Percentiles rank a stretch among this genome's conserved stretches.
phyloP scores from a whole-genome alignment of 768 basidiomycete species.

The Hirschioporus abietinus region DNA sequence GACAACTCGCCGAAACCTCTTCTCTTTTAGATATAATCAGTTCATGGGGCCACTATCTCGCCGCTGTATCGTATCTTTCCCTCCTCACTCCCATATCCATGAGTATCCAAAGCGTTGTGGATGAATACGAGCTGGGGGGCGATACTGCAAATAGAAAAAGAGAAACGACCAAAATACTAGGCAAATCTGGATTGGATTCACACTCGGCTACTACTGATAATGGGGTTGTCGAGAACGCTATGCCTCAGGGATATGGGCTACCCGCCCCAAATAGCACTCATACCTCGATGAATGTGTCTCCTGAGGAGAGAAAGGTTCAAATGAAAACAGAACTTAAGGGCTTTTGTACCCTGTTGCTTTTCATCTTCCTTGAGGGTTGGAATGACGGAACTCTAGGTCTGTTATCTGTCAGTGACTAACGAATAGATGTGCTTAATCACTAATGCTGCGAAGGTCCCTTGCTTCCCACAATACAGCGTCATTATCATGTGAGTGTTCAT shows the following conservation, averaged over 20 bases:
- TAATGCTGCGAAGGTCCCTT: conserved; percentile 35
- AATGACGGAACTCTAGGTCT: conserved; percentile 66
- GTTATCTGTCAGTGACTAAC: background rate
- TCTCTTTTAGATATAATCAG: too few relatives aligned
- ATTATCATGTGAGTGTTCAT: conserved; percentile 36
- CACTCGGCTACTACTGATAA: too few relatives aligned
- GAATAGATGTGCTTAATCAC: background rate
- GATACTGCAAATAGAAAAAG: too few relatives aligned
- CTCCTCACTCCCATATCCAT: too few relatives aligned
- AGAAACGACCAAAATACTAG: too few relatives aligned
- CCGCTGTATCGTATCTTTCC: too few relatives aligned
- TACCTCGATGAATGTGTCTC: background rate
- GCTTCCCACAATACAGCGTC: conserved; percentile 61
- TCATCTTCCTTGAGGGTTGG: conserved; percentile 66
- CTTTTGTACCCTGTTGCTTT: conserved; percentile 48
- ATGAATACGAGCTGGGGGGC: too few relatives aligned
- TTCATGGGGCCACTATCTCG: too few relatives aligned
- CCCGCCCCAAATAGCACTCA: background rate
- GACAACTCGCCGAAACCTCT: too few relatives aligned
- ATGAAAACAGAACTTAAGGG: background rate
- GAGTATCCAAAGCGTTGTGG: too few relatives aligned
- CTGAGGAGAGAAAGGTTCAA: background rate
- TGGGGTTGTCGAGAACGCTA: too few relatives aligned
- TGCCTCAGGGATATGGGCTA: background rate
- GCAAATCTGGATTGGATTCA: too few relatives aligned